A percentile compares a stretch with the other conserved stretches of the same genome.
Evolutionary conservation across 805 yeast genomes (phyloP).

Genomic region (baker's yeast (Saccharomyces cerevisiae)): DNA sequence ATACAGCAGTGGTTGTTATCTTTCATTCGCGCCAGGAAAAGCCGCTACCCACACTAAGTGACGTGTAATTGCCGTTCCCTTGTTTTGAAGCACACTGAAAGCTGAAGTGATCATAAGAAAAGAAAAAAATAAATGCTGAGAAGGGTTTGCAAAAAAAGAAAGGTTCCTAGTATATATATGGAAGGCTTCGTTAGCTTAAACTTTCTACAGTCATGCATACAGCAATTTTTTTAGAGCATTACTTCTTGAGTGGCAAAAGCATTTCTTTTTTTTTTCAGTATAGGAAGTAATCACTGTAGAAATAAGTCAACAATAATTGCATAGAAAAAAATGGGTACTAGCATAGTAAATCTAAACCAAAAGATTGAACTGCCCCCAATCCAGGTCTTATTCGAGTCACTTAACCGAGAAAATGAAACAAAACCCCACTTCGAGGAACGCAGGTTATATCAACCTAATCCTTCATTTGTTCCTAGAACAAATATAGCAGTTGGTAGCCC

Average conservation of each 20-base stretch:
- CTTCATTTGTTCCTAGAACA: background rate
- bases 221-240: background rate
- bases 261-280: background rate
- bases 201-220: background rate
- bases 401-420: background rate
- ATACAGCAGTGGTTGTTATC: background rate
- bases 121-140: background rate
- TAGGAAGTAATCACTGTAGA: background rate
- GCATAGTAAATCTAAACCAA: background rate
- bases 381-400: constrained; percentile 5
- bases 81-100: background rate
- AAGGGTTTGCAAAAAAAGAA: background rate
- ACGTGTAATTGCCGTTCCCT: background rate
- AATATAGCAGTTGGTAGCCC: background rate
- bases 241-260: background rate
- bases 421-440: background rate
- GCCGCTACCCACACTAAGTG: background rate
- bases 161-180: background rate
- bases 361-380: constrained; percentile 7
- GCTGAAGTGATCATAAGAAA: background rate
- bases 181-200: background rate
- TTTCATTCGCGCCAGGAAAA: background rate
- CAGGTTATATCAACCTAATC: background rate
- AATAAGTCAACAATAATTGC: background rate
- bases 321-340: background rate